phyloP scores from a whole-genome alignment of 208 protist species.

The Trypanosoma scelopori region DNA sequence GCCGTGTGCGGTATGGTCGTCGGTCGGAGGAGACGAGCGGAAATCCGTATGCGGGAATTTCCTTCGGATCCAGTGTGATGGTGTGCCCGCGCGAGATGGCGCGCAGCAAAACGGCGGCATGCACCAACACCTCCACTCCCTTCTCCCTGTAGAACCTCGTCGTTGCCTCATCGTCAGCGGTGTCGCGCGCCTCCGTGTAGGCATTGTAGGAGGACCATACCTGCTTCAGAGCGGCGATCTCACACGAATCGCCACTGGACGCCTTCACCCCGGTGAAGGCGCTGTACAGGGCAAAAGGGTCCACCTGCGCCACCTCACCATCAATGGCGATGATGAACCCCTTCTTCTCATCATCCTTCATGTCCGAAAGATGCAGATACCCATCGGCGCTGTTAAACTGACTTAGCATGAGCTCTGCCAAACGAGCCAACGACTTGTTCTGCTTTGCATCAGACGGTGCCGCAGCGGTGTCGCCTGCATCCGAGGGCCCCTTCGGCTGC shows the following conservation, averaged over 20 bases:
- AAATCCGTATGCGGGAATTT: constrained; percentile 50
- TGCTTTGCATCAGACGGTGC: constrained; percentile 3
- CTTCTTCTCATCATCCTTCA: constrained; percentile 54
- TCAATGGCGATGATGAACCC: constrained; percentile 65
- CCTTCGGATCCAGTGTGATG: constrained; percentile 28
- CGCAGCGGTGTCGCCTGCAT: constrained; percentile 4
- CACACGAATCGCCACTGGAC: constrained; percentile 36
- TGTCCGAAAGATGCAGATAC: constrained; percentile 63
- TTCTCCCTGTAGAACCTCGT: constrained; percentile 61
- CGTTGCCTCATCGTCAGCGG: constrained; percentile 37
- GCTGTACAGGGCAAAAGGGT: constrained; percentile 78
- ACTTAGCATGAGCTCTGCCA: constrained; percentile 75
- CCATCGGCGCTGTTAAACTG: constrained; percentile 87
- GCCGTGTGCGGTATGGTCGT: constrained; percentile 40
- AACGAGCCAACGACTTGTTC: constrained; percentile 41
- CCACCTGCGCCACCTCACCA: constrained; percentile 70
- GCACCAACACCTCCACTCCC: constrained; percentile 78
- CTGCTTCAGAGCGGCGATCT: constrained; percentile 62
- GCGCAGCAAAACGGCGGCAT: constrained; percentile 74
- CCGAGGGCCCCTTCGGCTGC: not conserved
- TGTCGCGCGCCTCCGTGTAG: constrained; percentile 66
- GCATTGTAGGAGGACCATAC: constrained; percentile 72
- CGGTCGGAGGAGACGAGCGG: constrained; percentile 80
- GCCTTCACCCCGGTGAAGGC: constrained; percentile 52
- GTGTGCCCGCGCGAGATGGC: constrained; percentile 67